Percentiles rank a stretch among this genome's conserved stretches.
Conservation (phyloP, 23 red algal genomes). For the Gracilaria gracilis region DNA sequence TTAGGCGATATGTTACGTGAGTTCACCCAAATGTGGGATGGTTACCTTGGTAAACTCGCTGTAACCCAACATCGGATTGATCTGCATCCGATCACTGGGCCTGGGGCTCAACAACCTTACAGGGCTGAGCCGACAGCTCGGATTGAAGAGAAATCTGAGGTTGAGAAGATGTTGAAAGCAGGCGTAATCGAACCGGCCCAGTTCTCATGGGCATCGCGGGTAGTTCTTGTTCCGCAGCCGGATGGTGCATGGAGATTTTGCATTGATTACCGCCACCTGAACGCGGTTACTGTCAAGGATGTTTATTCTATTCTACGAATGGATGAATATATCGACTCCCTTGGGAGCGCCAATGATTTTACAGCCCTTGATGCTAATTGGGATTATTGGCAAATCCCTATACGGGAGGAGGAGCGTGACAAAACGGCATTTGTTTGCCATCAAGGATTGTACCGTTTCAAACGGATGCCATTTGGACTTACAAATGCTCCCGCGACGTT, state of each 20-base stretch:
- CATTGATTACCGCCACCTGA: neutral
- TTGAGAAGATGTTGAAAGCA: neutral
- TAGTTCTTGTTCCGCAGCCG: neutral
- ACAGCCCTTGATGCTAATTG: neutral
- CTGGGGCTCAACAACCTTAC: neutral
- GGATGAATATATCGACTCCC: neutral
- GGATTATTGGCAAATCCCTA: too few species aligned
- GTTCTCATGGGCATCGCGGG: neutral
- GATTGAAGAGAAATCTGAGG: neutral
- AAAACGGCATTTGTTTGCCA: too few species aligned
- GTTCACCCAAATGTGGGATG: neutral
- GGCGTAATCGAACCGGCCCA: neutral
- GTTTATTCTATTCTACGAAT: constrained; percentile 4
- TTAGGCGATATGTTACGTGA: neutral
- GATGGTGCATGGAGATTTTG: neutral
- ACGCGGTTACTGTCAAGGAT: neutral
- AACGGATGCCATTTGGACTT: too few species aligned
- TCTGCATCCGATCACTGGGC: neutral
- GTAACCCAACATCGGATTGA: neutral
- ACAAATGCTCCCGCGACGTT: neutral
- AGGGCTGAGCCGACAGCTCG: neutral
- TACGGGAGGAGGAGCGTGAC: too few species aligned
- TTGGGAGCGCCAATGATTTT: neutral
- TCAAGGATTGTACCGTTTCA: too few species aligned
- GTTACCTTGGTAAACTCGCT: neutral